phyloP scores from a whole-genome alignment of 352 stramenopile genomes.

The Vaucheria bursata region DNA sequence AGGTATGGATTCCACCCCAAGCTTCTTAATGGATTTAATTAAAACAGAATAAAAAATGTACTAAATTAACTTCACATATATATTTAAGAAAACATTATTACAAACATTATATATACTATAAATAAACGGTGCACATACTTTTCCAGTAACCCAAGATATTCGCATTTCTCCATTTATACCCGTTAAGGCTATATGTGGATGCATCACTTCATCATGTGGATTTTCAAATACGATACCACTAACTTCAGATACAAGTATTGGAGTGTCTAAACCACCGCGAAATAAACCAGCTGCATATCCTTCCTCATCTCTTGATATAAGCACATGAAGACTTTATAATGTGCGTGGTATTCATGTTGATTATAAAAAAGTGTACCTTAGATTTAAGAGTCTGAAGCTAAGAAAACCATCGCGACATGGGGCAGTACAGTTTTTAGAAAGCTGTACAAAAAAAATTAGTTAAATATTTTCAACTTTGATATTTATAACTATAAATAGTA shows the following conservation, averaged over 20 bases:
- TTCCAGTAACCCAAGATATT: constrained; percentile 41
- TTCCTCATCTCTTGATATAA: constrained; percentile 22
- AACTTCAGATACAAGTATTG: constrained; percentile 28
- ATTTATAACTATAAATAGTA: neutral
- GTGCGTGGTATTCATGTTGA: neutral
- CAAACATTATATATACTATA: constrained; percentile 1
- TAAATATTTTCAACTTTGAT: neutral
- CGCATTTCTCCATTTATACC: constrained; percentile 20
- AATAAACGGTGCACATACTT: constrained; percentile 3
- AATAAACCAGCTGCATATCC: constrained; percentile 41
- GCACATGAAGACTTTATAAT: neutral
- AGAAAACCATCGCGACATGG: neutral
- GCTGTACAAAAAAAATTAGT: neutral
- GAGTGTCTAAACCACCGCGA: constrained; percentile 26
- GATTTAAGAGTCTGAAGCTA: constrained; percentile 38
- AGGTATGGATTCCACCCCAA: too few relatives aligned
- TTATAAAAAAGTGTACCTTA: constrained; percentile 7
- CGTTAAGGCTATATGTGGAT: constrained; percentile 32
- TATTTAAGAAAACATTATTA: neutral
- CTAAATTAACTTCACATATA: neutral
- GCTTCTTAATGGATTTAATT: too few relatives aligned
- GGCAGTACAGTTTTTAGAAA: neutral
- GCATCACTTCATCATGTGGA: constrained; percentile 18
- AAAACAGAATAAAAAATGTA: neutral
- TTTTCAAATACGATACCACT: constrained; percentile 6